Evolutionary conservation across 805 yeast genomes (phyloP).

Genomic region (Wickerhamiella azymoides): DNA sequence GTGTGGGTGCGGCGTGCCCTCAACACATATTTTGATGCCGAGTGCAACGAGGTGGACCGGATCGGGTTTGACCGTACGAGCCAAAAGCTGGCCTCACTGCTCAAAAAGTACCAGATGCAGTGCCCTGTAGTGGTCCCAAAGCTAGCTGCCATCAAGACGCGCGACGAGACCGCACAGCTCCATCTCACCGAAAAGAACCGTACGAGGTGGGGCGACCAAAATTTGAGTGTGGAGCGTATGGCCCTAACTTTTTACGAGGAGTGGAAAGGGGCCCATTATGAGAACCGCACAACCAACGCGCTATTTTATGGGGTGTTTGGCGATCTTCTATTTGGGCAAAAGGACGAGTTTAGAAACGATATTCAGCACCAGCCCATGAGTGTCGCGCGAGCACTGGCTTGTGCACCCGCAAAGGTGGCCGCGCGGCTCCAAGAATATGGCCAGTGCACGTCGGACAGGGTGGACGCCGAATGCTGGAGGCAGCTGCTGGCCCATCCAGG

Average conservation of each 20-base stretch:
- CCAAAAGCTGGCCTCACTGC: conserved; percentile 12
- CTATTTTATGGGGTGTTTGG: conserved; percentile 20
- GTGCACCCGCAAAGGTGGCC: conserved; percentile 16
- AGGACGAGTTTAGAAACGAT: conserved; percentile 22
- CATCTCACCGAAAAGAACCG: conserved; percentile 1
- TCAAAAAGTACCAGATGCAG: conserved; percentile 11
- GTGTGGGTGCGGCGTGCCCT: conserved; percentile 19
- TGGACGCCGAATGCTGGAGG: not conserved
- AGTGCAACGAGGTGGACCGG: conserved; percentile 13
- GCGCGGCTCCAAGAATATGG: conserved; percentile 17
- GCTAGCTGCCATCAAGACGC: not conserved
- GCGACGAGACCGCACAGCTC: not conserved
- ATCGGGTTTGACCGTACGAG: conserved; percentile 20
- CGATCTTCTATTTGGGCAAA: conserved; percentile 24
- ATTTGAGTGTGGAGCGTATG: conserved; percentile 23
- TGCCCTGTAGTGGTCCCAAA: not conserved
- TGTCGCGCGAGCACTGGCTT: conserved; percentile 18
- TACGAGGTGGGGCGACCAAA: conserved; percentile 13
- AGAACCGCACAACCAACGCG: conserved; percentile 23
- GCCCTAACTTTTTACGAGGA: conserved; percentile 24
- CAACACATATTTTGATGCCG: conserved; percentile 21
- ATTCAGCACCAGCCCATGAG: conserved; percentile 25
- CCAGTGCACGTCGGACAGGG: not conserved
- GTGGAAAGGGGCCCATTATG: conserved; percentile 27
- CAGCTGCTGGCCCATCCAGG: not conserved